phyloP scores from a whole-genome alignment of 1,284 basidiomycete genomes.

The Serendipita sp. region DNA sequence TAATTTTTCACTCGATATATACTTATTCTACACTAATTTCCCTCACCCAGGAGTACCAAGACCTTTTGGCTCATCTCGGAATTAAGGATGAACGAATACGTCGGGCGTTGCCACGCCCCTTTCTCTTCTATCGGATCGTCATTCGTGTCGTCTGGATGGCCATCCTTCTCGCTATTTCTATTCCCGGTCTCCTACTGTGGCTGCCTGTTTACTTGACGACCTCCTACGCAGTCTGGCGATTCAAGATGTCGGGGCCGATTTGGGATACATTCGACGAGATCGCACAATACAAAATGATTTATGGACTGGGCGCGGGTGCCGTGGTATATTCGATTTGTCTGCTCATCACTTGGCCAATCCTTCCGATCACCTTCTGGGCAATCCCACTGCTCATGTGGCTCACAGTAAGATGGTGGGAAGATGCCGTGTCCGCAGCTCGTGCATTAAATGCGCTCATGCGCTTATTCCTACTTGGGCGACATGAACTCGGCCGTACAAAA shows the following conservation, averaged over 20 bases:
- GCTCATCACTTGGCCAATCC: constrained; percentile 45
- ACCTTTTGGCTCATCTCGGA: constrained; percentile 44
- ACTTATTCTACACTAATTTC: constrained; percentile 7
- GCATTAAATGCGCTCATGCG: constrained; percentile 48
- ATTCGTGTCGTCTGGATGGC: constrained; percentile 50
- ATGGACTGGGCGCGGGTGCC: constrained; percentile 58
- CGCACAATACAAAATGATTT: constrained; percentile 75
- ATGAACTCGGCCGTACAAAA: constrained; percentile 37
- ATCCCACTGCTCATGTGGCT: constrained; percentile 76
- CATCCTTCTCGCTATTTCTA: constrained; percentile 52
- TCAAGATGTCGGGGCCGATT: constrained; percentile 62
- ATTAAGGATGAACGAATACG: constrained; percentile 75
- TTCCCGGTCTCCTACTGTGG: constrained; percentile 76
- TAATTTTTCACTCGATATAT: constrained; percentile 19
- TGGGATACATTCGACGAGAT: constrained; percentile 79
- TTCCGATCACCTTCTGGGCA: constrained; percentile 36
- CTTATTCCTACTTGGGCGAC: constrained; percentile 49
- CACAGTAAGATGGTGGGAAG: constrained; percentile 72
- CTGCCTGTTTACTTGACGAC: constrained; percentile 56
- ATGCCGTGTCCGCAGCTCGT: constrained; percentile 60
- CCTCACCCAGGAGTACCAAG: constrained; percentile 52
- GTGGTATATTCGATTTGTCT: constrained; percentile 44
- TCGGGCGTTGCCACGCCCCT: constrained; percentile 38
- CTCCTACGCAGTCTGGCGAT: constrained; percentile 47
- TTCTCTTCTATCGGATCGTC: constrained; percentile 46